Evolutionary conservation across 2,329 filamentous ascomycete genomes (phyloP).

Genomic region (Pseudocercospora fuligena): DNA sequence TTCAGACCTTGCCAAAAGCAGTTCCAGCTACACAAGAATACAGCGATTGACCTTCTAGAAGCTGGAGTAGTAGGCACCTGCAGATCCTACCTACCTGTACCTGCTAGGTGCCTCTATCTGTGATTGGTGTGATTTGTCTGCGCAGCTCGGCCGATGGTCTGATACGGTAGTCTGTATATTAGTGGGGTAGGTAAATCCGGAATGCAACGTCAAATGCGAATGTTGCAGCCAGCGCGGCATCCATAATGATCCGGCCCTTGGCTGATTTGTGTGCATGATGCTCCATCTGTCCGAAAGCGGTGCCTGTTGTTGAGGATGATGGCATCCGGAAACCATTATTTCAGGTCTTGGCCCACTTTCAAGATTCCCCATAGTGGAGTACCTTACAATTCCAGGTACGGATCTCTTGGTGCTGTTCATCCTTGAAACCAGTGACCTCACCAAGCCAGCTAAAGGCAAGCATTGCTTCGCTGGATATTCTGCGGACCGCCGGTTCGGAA

Average conservation of each 20-base stretch:
- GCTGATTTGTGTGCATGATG: not conserved
- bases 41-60: slow-evolving; percentile 5
- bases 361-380: slow-evolving; percentile 4
- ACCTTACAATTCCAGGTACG: slow-evolving; percentile 3
- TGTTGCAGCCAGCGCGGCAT: not conserved
- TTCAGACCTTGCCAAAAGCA: slow-evolving; percentile 4
- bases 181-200: not conserved
- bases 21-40: not conserved
- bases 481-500: slow-evolving; percentile 7
- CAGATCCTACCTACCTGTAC: not conserved
- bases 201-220: not conserved
- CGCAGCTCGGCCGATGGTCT: not conserved
- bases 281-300: not conserved
- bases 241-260: not conserved
- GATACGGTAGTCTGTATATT: too few relatives aligned
- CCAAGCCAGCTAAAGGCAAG: not conserved
- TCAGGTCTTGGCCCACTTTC: slow-evolving; percentile 3
- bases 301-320: not conserved
- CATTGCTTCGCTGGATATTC: slow-evolving; percentile 10
- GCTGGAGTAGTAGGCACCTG: not conserved
- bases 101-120: not conserved
- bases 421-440: slow-evolving; percentile 7
- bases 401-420: not conserved
- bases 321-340: not conserved
- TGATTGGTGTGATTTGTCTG: not conserved